Conservation (phyloP, 2,329 filamentous ascomycete genomes). For the Acrocalymma vagum region DNA sequence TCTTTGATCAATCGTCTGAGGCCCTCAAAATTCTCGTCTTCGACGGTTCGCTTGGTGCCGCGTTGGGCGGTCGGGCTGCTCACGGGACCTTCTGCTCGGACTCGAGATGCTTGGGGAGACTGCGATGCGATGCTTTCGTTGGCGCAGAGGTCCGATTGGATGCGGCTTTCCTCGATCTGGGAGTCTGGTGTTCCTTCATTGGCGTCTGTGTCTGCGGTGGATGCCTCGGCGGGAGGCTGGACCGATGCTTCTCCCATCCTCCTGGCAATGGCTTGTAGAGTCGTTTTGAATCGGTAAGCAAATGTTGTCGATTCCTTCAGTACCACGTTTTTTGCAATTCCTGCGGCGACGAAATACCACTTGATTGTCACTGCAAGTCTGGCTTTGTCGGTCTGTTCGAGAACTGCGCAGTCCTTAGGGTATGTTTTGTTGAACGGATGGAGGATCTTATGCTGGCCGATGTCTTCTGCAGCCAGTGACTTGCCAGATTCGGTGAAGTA, state of each 20-base stretch:
- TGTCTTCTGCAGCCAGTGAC: constrained; percentile 4
- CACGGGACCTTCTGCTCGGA: too few relatives aligned
- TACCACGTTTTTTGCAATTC: constrained; percentile 16
- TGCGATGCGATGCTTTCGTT: neutral
- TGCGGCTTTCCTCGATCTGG: neutral
- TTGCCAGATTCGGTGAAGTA: constrained; percentile 4
- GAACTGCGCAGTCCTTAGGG: constrained; percentile 2
- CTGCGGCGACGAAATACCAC: constrained; percentile 20
- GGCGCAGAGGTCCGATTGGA: neutral
- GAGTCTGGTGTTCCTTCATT: neutral
- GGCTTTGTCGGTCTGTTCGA: constrained; percentile 8
- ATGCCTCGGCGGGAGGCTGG: constrained; percentile 1
- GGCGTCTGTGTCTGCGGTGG: neutral
- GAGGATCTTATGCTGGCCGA: constrained; percentile 11
- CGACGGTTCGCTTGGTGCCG: constrained; percentile 14
- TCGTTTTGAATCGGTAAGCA: constrained; percentile 10
- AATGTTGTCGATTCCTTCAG: constrained; percentile 18
- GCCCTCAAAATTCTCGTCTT: constrained; percentile 16
- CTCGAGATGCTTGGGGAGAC: too few relatives aligned
- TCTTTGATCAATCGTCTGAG: constrained; percentile 8
- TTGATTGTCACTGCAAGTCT: constrained; percentile 13
- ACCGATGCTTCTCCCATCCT: constrained; percentile 15
- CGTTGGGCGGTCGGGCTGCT: neutral
- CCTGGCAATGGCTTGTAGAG: constrained; percentile 10
- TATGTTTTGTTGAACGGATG: constrained; percentile 23